These are phyloP conservation scores for Auriscalpium orientale DNA, from an alignment of 768 basidiomycete genomes.

Conservation along the genomic window DNA sequence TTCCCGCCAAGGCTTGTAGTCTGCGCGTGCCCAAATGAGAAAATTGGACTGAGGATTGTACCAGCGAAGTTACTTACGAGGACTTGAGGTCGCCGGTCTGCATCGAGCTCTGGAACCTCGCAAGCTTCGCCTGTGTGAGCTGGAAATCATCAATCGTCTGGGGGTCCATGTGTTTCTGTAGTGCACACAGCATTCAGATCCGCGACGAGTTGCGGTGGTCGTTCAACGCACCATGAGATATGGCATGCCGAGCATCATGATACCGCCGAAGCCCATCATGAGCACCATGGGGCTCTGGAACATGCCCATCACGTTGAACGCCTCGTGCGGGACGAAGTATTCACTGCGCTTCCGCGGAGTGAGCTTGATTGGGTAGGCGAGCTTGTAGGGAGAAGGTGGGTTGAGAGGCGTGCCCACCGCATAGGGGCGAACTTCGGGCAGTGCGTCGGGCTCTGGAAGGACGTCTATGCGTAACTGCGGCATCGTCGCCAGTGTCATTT, in stretches of 20 bases:
- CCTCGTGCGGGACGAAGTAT: slow-evolving; percentile 64
- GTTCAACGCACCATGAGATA: slow-evolving; percentile 57
- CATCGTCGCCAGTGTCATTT: background rate
- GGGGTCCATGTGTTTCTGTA: slow-evolving; percentile 71
- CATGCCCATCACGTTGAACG: slow-evolving; percentile 71
- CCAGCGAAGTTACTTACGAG: slow-evolving; percentile 1
- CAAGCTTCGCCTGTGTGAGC: slow-evolving; percentile 49
- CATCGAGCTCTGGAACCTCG: slow-evolving; percentile 47
- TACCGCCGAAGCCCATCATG: slow-evolving; percentile 60
- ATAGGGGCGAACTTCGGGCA: slow-evolving; percentile 54
- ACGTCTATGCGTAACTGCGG: slow-evolving; percentile 65
- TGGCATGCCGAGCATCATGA: slow-evolving; percentile 65
- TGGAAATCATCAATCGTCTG: slow-evolving; percentile 59
- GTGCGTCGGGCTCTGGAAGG: slow-evolving; percentile 28
- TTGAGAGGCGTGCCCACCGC: slow-evolving; percentile 61
- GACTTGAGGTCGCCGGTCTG: slow-evolving; percentile 48
- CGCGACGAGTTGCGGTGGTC: too few species aligned
- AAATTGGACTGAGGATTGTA: background rate
- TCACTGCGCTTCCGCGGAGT: slow-evolving; percentile 44
- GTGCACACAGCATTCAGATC: background rate
- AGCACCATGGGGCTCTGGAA: slow-evolving; percentile 82
- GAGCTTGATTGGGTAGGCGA: slow-evolving; percentile 57
- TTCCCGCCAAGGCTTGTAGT: too few species aligned
- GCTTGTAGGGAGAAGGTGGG: slow-evolving; percentile 43
- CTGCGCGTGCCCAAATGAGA: too few species aligned